phyloP scores from a whole-genome alignment of 768 basidiomycete species.

The Suillus clintonianus region DNA sequence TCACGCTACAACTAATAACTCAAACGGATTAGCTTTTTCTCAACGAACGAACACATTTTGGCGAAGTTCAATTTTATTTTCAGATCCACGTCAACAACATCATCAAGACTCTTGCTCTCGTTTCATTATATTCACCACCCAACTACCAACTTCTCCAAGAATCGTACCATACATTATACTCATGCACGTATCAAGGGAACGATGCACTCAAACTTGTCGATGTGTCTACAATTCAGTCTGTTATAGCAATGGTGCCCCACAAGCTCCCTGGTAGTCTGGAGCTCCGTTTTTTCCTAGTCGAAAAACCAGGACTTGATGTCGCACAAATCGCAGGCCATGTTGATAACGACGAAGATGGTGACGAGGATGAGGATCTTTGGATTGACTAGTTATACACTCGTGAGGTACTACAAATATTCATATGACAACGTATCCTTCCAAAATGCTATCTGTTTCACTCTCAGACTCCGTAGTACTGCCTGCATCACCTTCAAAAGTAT shows the following conservation, averaged over 20 bases:
- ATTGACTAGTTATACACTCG: not conserved
- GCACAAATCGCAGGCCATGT: not conserved
- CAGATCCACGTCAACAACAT: not conserved
- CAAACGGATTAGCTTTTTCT: not conserved
- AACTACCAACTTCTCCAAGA: constrained; percentile 8
- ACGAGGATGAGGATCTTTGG: not conserved
- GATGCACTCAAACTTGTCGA: not conserved
- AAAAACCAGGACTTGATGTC: constrained; percentile 1
- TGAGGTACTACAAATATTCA: not conserved
- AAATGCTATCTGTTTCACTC: too few species aligned
- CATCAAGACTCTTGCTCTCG: constrained; percentile 16
- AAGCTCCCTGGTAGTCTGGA: not conserved
- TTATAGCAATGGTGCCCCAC: not conserved
- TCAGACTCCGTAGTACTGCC: too few species aligned
- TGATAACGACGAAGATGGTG: not conserved
- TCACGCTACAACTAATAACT: not conserved
- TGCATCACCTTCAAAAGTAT: too few species aligned
- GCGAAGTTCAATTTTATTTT: constrained; percentile 22
- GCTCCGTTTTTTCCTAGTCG: not conserved
- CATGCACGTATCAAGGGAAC: constrained; percentile 3
- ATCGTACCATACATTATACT: constrained; percentile 4
- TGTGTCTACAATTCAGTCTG: not conserved
- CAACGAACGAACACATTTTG: constrained; percentile 7
- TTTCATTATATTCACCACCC: constrained; percentile 23
- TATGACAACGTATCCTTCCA: too few species aligned